phyloP scores from a whole-genome alignment of 345 rosid genomes.

The Carallia brachiata region DNA sequence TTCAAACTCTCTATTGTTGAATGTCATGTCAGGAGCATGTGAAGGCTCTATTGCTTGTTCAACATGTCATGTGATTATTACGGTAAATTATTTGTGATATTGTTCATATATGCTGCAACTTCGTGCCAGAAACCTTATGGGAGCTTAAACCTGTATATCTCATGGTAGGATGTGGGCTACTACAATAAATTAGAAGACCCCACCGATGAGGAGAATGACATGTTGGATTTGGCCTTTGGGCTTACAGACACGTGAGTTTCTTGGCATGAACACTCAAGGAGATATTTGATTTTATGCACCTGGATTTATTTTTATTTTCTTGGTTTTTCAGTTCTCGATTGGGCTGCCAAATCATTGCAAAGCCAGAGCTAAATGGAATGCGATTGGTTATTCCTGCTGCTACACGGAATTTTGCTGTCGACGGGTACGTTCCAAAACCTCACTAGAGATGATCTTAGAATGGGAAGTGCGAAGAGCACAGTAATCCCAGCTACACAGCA shows the following conservation, averaged over 20 bases:
- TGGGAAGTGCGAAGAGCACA: conserved; percentile 12
- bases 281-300: neutral
- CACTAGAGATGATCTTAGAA: conserved; percentile 40
- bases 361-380: conserved; percentile 79
- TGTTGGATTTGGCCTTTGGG: conserved; percentile 93
- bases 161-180: conserved; percentile 60
- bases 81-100: conserved; percentile 40
- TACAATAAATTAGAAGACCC: conserved; percentile 94
- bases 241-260: conserved; percentile 74
- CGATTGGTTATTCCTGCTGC: conserved; percentile 81
- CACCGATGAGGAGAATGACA: conserved; percentile 93
- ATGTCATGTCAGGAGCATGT: conserved; percentile 66
- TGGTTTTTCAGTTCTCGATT: conserved; percentile 61
- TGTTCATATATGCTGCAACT: neutral
- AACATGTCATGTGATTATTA: conserved; percentile 83
- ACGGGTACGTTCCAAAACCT: conserved; percentile 33
- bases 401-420: conserved; percentile 70
- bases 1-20: conserved; percentile 21
- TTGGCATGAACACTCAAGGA: neutral
- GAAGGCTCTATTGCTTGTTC: conserved; percentile 93
- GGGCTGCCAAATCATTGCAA: conserved; percentile 81
- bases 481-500: conserved; percentile 37
- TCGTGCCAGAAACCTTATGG: neutral
- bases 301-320: conserved; percentile 9
- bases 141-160: conserved; percentile 7